A percentile compares a stretch with the other conserved stretches of the same genome.
Conservation (phyloP, 129 eudicot genomes). For the Scalesia atractyloides region DNA sequence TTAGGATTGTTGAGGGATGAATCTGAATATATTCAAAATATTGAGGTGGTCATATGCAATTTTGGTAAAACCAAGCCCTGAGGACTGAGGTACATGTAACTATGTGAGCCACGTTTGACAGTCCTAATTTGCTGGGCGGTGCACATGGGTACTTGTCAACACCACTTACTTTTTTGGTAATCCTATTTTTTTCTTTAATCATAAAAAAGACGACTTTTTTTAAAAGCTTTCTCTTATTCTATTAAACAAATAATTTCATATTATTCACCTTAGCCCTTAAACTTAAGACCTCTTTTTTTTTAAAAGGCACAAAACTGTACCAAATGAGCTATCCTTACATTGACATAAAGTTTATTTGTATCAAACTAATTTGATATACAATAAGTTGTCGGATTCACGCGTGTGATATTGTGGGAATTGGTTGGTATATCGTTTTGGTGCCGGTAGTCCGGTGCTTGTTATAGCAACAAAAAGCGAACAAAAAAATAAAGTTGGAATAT, state of each 20-base stretch:
- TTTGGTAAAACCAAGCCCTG: conserved; percentile 6
- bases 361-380: not conserved
- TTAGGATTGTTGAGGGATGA: not conserved
- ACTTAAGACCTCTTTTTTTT: not conserved
- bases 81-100: conserved; percentile 1
- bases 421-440: too few species aligned
- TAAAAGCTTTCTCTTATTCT: too few species aligned
- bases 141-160: conserved; percentile 27
- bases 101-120: conserved; percentile 38
- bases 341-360: not conserved
- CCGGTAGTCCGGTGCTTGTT: too few species aligned
- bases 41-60: not conserved
- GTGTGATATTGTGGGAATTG: too few species aligned
- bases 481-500: too few species aligned
- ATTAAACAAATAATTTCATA: too few species aligned
- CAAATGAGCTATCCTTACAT: too few species aligned
- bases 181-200: not conserved
- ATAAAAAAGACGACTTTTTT: not conserved
- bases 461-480: too few species aligned
- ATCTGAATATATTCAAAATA: not conserved
- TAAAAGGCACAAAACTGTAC: too few species aligned
- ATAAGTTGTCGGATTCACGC: not conserved
- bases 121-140: conserved; percentile 34
- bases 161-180: not conserved
- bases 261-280: too few species aligned